Base-by-base conservation (phyloP, 2,329 filamentous ascomycete genomes). In the Davidsoniella eucalypti region DNA sequence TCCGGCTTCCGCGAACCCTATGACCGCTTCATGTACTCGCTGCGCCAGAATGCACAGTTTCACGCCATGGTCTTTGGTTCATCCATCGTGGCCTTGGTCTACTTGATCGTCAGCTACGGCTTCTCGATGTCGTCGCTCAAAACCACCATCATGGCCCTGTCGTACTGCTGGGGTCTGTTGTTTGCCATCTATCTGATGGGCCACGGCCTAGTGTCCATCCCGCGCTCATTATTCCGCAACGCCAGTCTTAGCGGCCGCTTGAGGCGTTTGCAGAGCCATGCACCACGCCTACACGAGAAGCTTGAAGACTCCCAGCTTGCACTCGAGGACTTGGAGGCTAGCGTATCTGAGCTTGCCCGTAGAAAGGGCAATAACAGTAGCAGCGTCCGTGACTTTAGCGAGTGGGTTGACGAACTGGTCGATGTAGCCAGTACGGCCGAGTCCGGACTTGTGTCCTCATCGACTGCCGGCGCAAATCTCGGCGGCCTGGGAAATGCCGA, bases 111-210 rank as follows among this genome's bases (percentile, higher is more conserved):
- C 55, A 79, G 79, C 33, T 86, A 86, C 60, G 84, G 84, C 1
- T 79, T 87, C 57, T 75, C 79, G 23, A 74, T 82, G 53, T 71
- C 70, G 2, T 82, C 81, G 0, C 72, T 96, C 57, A 94, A 94
- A 67, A 81, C 77, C 36, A 70, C 93, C 39, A 73, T 94, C 55
- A 94, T 98, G 85, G 90, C 92, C 12, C 69, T 96, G 53, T 85
- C 90, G 37, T 98, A 98, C 64, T 86, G 87, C 54, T 96, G 88
- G 84, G 87, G 88, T 58, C 68, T 98, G 58, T 72, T 90, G 4
- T 72, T 96, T 48, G 92, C 88, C 43, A 94, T 98, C 55, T 96
- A 94, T 60, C 72, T 98, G 39, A 96, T 98, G 90, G 92, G 92
- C 5, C 92, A 98, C 64, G 92, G 92, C 6, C 71, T 98, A 23